Base-by-base conservation (phyloP, 2,329 filamentous ascomycete species). In the Colletotrichum musicola region DNA sequence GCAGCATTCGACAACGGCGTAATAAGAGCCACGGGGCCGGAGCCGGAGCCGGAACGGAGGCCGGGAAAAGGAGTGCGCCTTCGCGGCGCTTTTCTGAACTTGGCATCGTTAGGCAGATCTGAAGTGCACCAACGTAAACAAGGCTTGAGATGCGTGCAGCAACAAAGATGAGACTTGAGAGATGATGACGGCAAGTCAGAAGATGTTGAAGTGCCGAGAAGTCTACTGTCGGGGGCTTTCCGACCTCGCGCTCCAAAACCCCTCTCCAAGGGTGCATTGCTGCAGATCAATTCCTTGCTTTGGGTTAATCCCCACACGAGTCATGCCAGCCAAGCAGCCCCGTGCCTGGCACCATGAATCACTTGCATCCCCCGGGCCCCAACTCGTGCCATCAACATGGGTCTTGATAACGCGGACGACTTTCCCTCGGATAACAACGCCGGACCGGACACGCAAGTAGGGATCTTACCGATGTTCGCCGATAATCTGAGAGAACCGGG, bases 231-330 rank as follows among this genome's bases (percentile, higher is more conserved):
- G 61, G 54, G 25, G 47, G 42, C 38, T 22, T 22, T 68, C 65
- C 61, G 65, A 65, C 61, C 12, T 68, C 54, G 61, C 65, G 38
- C 40, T n/a, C 20, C 50, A 47, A 35, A 62, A 38, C 61, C 61
- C 64, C 59, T 58, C 54, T 54, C 27, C 38, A 10, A 46, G 64
- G 54, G 61, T 58, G 35, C 46, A 64, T 46, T 27, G n/a, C 16
- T 25, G 65, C 30, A 20, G 40, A 64, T 68, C 54, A 35, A 14
- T 68, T 64, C 6, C 61, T 22, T 42, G 6, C 44, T 64, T 54
- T 25, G 54, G 22, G 18, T 38, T 13, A 7, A n/a, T 64, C 40
- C 35, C 61, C 61, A 59, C 65, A 27, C 49, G 47, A 54, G 49
- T 64, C 54, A 46, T 47, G 20, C 27, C 61, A 44, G 61, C 38